Conservation (phyloP, 2,329 filamentous ascomycete genomes). For the Arthrobotrys musiformis region DNA sequence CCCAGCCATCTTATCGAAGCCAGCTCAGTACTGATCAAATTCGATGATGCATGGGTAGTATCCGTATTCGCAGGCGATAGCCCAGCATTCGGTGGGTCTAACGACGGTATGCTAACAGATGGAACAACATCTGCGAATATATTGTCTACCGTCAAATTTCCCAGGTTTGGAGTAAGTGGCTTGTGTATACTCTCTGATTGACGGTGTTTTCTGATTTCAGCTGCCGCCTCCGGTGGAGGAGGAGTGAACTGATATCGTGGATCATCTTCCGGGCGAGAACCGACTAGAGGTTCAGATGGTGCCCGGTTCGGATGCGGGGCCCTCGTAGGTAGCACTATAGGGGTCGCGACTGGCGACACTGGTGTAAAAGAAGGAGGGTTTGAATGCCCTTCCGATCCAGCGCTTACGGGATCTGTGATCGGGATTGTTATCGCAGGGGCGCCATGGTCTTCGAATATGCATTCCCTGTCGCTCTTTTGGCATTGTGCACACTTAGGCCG, state of each 20-base stretch:
- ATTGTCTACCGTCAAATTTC: constrained; percentile 32
- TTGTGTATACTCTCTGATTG: constrained; percentile 41
- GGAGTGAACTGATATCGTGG: constrained; percentile 52
- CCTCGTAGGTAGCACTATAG: constrained; percentile 25
- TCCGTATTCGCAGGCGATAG: constrained; percentile 51
- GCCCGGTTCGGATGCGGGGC: constrained; percentile 20
- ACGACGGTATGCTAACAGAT: constrained; percentile 12
- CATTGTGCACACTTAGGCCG: constrained; percentile 65
- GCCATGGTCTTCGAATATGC: constrained; percentile 61
- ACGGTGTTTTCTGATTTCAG: constrained; percentile 47
- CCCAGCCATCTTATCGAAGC: constrained; percentile 54
- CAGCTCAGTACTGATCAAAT: constrained; percentile 43
- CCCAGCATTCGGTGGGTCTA: constrained; percentile 33
- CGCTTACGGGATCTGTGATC: neutral
- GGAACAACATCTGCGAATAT: constrained; percentile 47
- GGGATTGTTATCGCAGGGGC: neutral
- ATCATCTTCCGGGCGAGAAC: constrained; percentile 49
- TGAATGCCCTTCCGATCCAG: neutral
- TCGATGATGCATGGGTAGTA: constrained; percentile 44
- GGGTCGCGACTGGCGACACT: constrained; percentile 22
- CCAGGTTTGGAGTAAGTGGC: constrained; percentile 28
- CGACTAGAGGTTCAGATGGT: constrained; percentile 19
- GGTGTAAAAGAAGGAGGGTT: constrained; percentile 37
- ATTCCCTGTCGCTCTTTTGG: constrained; percentile 64
- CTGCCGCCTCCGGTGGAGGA: constrained; percentile 47